Base-by-base conservation (phyloP, 306 rosid genomes). In the Abrus precatorius region DNA sequence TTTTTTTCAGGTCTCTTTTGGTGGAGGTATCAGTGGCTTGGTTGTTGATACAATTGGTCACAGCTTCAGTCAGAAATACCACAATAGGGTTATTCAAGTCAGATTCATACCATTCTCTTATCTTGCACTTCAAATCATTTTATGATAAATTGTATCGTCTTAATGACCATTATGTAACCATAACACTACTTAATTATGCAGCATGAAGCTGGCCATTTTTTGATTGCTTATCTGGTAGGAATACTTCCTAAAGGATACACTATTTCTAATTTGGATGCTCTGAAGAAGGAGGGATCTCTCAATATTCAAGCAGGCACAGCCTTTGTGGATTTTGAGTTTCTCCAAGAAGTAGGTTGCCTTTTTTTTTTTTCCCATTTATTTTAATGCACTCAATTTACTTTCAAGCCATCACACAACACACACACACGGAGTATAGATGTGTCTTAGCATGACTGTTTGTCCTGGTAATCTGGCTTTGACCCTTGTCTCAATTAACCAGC, bases 171-270 rank as follows among this genome's bases (percentile, higher is more conserved):
- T 59, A 74, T 52, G 80, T 75, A 74, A 83, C 83, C 29, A 20
- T 52, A 60, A 44, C 44, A 79, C 36, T n/a, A 63, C 53, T 44
- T 78, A 63, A 68, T 45, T 69, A 61, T 84, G 92, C 94, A 95
- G 99, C 99, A 95, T 81, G 99, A 95, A 90, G 99, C 99, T 69
- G 99, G 99, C 1, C 98, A 93, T 87, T 91, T 95, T 86, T 83
- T 95, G 82, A 87, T 93, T 48, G 99, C 99, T 56, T 93, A 95
- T 85, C 88, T 91, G 73, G 82, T 93, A 48, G 98, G 99, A 30
- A 85, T 95, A 82, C 94, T 95, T 82, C 98, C 99, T 0, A 91
- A 88, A 87, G 88, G 96, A 55, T 95, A 91, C 76, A 82, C 94
- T 3, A 67, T 91, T 59, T 81, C 97, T 52, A 93, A 97, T 82